Evolutionary conservation across 2,329 filamentous ascomycete species (phyloP).

Genomic region (Apiospora rasikravindrae): DNA sequence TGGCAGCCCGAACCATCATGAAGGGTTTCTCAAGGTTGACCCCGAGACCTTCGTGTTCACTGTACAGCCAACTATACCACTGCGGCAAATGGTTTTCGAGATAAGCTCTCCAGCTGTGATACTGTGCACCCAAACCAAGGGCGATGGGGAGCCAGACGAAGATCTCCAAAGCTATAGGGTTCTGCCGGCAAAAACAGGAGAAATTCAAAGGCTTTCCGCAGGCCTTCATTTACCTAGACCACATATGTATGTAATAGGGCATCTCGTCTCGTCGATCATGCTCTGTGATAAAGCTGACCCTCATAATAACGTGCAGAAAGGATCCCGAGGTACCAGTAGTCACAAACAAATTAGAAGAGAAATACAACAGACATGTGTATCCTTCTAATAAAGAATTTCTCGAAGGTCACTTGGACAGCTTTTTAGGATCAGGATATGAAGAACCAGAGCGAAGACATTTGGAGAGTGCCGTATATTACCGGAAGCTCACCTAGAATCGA

Average conservation of each 20-base stretch:
- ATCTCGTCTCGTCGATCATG: no score
- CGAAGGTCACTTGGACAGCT: not conserved
- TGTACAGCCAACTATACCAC: not conserved
- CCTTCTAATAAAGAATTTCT: not conserved
- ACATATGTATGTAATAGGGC: not conserved
- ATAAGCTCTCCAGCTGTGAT: not conserved
- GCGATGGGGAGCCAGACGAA: not conserved
- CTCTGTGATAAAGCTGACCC: not conserved
- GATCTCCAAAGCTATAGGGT: not conserved
- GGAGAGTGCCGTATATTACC: not conserved
- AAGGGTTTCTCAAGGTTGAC: not conserved
- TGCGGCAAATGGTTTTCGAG: not conserved
- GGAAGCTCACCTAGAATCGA: not conserved
- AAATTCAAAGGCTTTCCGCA: not conserved
- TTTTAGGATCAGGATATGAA: not conserved
- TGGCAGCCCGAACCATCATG: not conserved
- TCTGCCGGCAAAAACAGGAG: not conserved
- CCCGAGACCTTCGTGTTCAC: not conserved
- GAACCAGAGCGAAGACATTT: not conserved
- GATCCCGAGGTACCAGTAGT: not conserved
- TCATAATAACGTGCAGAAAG: not conserved
- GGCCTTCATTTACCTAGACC: not conserved
- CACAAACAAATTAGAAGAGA: not conserved
- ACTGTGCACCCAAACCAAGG: not conserved
- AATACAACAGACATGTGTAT: not conserved